Conservation (phyloP, 805 yeast species). For the Candida oleophila region DNA sequence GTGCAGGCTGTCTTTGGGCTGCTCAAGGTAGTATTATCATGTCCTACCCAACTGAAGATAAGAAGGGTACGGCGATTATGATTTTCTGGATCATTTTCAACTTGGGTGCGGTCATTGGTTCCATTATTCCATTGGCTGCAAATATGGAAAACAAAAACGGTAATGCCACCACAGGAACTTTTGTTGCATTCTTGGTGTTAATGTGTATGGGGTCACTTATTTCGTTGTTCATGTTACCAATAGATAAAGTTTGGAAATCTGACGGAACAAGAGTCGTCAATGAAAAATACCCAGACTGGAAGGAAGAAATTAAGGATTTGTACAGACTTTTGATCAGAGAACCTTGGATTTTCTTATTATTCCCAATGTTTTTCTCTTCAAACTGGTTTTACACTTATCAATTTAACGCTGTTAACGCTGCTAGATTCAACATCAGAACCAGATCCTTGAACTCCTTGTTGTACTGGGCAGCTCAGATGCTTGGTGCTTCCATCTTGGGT, state of each 20-base stretch:
- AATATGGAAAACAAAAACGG: constrained; percentile 39
- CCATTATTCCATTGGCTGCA: constrained; percentile 55
- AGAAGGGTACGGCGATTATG: constrained; percentile 54
- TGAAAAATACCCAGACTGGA: constrained; percentile 45
- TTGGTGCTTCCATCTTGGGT: constrained; percentile 55
- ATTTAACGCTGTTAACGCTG: constrained; percentile 56
- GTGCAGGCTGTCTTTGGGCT: constrained; percentile 58
- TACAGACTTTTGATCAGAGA: constrained; percentile 34
- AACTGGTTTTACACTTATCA: constrained; percentile 70
- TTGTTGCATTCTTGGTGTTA: constrained; percentile 52
- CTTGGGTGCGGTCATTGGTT: constrained; percentile 61
- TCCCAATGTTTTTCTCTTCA: constrained; percentile 64
- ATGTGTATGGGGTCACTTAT: constrained; percentile 47
- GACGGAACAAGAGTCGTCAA: constrained; percentile 51
- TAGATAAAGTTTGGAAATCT: constrained; percentile 45
- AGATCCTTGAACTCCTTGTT: constrained; percentile 60
- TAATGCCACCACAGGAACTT: constrained; percentile 48
- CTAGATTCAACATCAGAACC: constrained; percentile 56
- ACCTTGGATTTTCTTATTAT: constrained; percentile 46
- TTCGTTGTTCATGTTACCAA: constrained; percentile 48
- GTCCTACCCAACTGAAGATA: constrained; percentile 54
- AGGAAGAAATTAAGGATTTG: constrained; percentile 44
- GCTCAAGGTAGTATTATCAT: constrained; percentile 58
- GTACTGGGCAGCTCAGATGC: constrained; percentile 61
- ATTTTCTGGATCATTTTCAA: constrained; percentile 62